These are phyloP conservation scores for Entonaema liquescens DNA, from an alignment of 495 filamentous ascomycete species.

Conservation along the genomic window DNA sequence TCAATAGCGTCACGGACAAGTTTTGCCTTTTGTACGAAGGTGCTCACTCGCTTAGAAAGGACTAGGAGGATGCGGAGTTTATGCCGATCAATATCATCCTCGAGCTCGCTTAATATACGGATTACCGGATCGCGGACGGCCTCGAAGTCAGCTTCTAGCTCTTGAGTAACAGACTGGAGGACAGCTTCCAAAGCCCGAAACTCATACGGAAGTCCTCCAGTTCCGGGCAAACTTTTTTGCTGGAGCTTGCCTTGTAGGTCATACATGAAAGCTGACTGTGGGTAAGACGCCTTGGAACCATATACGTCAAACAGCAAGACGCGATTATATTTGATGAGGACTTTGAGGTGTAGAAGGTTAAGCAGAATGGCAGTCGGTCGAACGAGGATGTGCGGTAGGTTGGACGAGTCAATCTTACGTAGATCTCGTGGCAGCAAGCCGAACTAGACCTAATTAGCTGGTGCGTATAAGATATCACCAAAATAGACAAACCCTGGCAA, in stretches of 20 bases:
- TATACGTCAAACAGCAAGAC: slow-evolving; percentile 96
- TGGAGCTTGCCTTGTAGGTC: slow-evolving; percentile 74
- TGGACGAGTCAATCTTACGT: slow-evolving; percentile 97
- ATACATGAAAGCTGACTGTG: slow-evolving; percentile 96
- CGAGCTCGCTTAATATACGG: slow-evolving; percentile 83
- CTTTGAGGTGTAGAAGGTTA: slow-evolving; percentile 91
- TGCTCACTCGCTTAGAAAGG: slow-evolving; percentile 93
- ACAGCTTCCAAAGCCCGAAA: slow-evolving; percentile 83
- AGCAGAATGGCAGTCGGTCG: slow-evolving; percentile 93
- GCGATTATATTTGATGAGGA: slow-evolving; percentile 91
- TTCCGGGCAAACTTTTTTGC: slow-evolving; percentile 59
- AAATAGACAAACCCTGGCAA: slow-evolving; percentile 77
- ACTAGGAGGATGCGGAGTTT: slow-evolving; percentile 90
- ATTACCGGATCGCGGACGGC: slow-evolving; percentile 91
- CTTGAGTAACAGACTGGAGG: slow-evolving; percentile 82
- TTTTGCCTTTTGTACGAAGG: slow-evolving; percentile 96
- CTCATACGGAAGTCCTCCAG: slow-evolving; percentile 70
- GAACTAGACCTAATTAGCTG: slow-evolving; percentile 67
- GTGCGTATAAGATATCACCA: background rate
- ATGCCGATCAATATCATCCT: slow-evolving; percentile 96
- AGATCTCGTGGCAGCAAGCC: slow-evolving; percentile 94
- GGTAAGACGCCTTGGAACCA: slow-evolving; percentile 92
- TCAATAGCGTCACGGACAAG: slow-evolving; percentile 95
- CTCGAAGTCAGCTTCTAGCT: slow-evolving; percentile 92
- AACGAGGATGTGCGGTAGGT: slow-evolving; percentile 95